Conservation (phyloP, 1,139 yeast genomes). For the Taphrina flavorubra region DNA sequence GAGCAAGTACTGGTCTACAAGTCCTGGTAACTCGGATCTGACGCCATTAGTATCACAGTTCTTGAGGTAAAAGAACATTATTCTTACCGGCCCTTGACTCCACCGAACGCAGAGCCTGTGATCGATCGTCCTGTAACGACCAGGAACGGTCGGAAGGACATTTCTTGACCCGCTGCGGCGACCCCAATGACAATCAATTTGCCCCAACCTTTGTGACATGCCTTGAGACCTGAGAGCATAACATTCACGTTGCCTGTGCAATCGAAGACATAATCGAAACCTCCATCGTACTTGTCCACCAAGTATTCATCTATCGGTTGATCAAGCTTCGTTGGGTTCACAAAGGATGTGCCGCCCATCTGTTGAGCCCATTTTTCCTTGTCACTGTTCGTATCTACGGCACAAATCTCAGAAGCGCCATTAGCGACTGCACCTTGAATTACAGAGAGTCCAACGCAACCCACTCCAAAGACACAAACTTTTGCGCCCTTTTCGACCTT, state of each 20-base stretch:
- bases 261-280: conserved; percentile 92
- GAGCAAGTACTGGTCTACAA: conserved; percentile 80
- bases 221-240: conserved; percentile 94
- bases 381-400: conserved; percentile 81
- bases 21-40: conserved; percentile 79
- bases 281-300: conserved; percentile 92
- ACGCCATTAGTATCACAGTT: neutral
- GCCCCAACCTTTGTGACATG: conserved; percentile 99
- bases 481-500: conserved; percentile 89
- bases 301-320: conserved; percentile 80
- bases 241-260: conserved; percentile 96
- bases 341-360: conserved; percentile 94
- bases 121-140: conserved; percentile 98
- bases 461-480: conserved; percentile 96
- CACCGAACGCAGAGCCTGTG: conserved; percentile 99
- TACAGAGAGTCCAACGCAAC: conserved; percentile 94
- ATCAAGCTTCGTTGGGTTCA: conserved; percentile 81
- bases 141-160: conserved; percentile 97
- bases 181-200: conserved; percentile 92
- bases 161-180: conserved; percentile 97
- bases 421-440: conserved; percentile 90
- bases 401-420: conserved; percentile 81
- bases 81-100: conserved; percentile 83
- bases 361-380: conserved; percentile 84
- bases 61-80: neutral